Percentiles rank a stretch among this genome's conserved stretches.
Conservation (phyloP, 208 protist genomes). For the Leishmania tropica region DNA sequence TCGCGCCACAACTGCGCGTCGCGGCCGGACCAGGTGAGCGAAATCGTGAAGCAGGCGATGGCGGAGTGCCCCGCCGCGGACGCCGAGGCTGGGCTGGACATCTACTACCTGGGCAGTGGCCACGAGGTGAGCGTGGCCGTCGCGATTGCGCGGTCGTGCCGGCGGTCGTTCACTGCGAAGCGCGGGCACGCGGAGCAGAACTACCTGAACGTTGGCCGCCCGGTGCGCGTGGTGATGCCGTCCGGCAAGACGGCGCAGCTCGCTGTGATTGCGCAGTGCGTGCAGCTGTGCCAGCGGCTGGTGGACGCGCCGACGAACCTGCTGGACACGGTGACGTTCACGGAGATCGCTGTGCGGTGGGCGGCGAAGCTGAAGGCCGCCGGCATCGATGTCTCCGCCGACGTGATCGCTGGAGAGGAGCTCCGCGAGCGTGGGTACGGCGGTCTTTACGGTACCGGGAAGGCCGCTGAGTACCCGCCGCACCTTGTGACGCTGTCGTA, state of each 20-base stretch:
- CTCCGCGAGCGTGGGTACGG: constrained; percentile 85
- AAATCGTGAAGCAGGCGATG: constrained; percentile 57
- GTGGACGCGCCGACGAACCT: constrained; percentile 86
- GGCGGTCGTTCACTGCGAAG: constrained; percentile 75
- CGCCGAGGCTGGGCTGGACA: constrained; percentile 32
- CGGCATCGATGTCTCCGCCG: constrained; percentile 35
- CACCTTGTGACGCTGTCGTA: constrained; percentile 82
- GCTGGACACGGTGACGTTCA: constrained; percentile 85
- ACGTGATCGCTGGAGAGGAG: constrained; percentile 76
- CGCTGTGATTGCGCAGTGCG: constrained; percentile 37
- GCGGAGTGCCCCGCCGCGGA: constrained; percentile 15
- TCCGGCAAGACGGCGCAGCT: constrained; percentile 24
- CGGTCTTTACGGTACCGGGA: constrained; percentile 82
- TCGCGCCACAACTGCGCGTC: constrained; percentile 82
- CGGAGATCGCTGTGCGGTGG: constrained; percentile 66
- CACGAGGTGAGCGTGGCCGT: constrained; percentile 43
- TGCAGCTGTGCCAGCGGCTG: constrained; percentile 84
- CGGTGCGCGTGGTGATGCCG: constrained; percentile 51
- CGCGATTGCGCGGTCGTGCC: constrained; percentile 61
- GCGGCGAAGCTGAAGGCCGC: constrained; percentile 36
- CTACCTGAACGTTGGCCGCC: constrained; percentile 43
- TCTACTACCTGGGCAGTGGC: constrained; percentile 56
- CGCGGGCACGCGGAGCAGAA: constrained; percentile 35
- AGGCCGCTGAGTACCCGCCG: constrained; percentile 85
- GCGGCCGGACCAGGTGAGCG: constrained; percentile 59